Percentiles rank a stretch among this genome's conserved stretches.
Evolutionary conservation across 2,329 filamentous ascomycete species (phyloP).

Genomic region (Ceratocystis ficicola): DNA sequence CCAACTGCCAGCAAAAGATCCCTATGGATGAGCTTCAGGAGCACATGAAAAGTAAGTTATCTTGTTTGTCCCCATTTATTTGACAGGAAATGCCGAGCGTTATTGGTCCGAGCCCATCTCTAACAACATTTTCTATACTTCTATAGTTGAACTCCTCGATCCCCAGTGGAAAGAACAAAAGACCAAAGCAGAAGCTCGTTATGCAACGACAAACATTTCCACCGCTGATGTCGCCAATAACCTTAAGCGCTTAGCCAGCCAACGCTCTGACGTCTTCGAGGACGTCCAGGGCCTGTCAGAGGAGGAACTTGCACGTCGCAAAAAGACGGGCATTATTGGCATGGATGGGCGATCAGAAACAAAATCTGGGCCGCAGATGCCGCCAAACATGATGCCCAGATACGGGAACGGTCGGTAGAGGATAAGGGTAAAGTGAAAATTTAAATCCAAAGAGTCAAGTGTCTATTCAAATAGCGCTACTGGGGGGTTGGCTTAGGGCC

Average conservation of each 20-base stretch:
- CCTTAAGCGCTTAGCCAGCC: slow-evolving; percentile 83
- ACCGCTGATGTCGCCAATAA: slow-evolving; percentile 85
- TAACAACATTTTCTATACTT: slow-evolving; percentile 29
- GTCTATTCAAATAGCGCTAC: background rate
- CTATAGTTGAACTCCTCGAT: slow-evolving; percentile 73
- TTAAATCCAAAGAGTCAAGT: background rate
- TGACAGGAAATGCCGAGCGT: background rate
- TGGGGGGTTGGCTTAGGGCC: background rate
- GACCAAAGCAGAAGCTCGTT: slow-evolving; percentile 73
- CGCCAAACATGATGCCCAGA: slow-evolving; percentile 8
- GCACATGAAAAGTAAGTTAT: slow-evolving; percentile 67
- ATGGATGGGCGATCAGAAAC: slow-evolving; percentile 16
- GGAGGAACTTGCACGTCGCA: slow-evolving; percentile 62
- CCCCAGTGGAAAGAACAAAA: slow-evolving; percentile 94
- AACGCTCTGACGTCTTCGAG: slow-evolving; percentile 80
- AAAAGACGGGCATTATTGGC: slow-evolving; percentile 49
- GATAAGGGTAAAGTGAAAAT: background rate
- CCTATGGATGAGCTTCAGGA: slow-evolving; percentile 77
- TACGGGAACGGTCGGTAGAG: slow-evolving; percentile 8
- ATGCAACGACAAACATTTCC: slow-evolving; percentile 72
- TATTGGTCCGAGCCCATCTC: background rate
- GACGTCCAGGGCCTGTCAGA: slow-evolving; percentile 56
- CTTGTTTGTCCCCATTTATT: background rate
- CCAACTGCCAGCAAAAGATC: slow-evolving; percentile 85
- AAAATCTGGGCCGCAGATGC: slow-evolving; percentile 19